Evolutionary conservation across 371 early-diverging fungal species (phyloP), one percentile per base, ranked within the genome.

Genomic region (Syncephalis fuscata): DNA sequence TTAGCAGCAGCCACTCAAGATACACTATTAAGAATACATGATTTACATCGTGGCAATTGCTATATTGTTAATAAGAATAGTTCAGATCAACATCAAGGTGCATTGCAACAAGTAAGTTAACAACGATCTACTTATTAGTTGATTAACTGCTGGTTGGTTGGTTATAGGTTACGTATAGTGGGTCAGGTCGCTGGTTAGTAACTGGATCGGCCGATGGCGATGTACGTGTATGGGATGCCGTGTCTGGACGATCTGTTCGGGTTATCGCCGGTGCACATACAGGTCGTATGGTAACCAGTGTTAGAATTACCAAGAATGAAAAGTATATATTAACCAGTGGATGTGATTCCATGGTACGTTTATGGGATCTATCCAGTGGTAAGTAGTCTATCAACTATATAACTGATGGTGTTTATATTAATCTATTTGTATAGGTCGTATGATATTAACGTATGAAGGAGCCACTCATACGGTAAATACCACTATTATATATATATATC

Each of bases 141-240:
- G 11, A 32, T 32, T 32, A 32, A 32, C 32, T 32, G 22, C 19
- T 49, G 16, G 25, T 21, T 3, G n/a, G 22, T 39, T 11, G 5
- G 22, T 3, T 15, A 5, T 7, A 43, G 23, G 24, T 38, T 15
- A 38, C 20, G 10, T 49, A 49, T 42, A 32, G 32, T 11, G 32
- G 32, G 32, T 32, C 32, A 2, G 94, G 89, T 10, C 61, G 68
- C 15, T 57, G 80, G 20, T 80, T 88, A 52, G 83, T 76, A 11
- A 76, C 82, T 15, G 69, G 80, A 0, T 80, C 85, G 1, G 60
- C 71, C 41, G 93, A 92, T 66, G 93, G 94, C 0, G 65, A 76
- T n/a, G 75, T 92, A 44, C 80, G 82, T 54, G 58, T 92, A 19
- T 91, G 86, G 82, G 92, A 92, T 56, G 79, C 77, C 14, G 78